Percentiles rank a stretch among this genome's conserved stretches.
Evolutionary conservation across 108 stramenopile species (phyloP).

Genomic region (Asterionellopsis glacialis): DNA sequence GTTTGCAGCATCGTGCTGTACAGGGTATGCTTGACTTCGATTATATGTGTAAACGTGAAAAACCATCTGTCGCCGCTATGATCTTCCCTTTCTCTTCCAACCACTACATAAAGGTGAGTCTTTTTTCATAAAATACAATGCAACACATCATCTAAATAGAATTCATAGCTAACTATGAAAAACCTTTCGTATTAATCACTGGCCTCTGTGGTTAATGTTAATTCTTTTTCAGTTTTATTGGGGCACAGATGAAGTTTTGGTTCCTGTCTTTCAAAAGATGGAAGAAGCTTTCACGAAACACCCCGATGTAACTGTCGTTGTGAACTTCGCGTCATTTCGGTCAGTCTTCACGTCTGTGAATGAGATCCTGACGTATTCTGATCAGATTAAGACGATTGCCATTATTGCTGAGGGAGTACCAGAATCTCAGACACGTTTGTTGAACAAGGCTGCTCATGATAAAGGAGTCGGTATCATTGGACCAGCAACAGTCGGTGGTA

Average conservation of each 20-base stretch:
- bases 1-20: conserved; percentile 73
- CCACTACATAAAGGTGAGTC: conserved; percentile 63
- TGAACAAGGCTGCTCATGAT: conserved; percentile 63
- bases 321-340: conserved; percentile 90
- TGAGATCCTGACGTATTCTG: conserved; percentile 63
- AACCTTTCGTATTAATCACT: too few relatives aligned
- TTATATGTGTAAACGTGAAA: conserved; percentile 85
- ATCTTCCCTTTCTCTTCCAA: conserved; percentile 79
- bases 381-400: conserved; percentile 83
- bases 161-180: too few relatives aligned
- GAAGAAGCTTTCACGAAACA: conserved; percentile 72
- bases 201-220: too few relatives aligned
- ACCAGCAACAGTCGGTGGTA: conserved; percentile 91
- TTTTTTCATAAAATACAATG: background rate
- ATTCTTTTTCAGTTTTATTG: conserved; percentile 76
- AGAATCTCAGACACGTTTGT: conserved; percentile 74
- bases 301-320: conserved; percentile 67
- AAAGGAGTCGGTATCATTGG: conserved; percentile 87
- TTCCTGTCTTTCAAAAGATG: conserved; percentile 77
- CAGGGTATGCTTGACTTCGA: conserved; percentile 95
- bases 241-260: conserved; percentile 81
- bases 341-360: conserved; percentile 73
- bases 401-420: conserved; percentile 95
- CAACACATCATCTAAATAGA: background rate
- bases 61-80: conserved; percentile 81